Evolutionary conservation across 176 grass and related monocot species (phyloP).

Genomic region (Pontederia paniculata): DNA sequence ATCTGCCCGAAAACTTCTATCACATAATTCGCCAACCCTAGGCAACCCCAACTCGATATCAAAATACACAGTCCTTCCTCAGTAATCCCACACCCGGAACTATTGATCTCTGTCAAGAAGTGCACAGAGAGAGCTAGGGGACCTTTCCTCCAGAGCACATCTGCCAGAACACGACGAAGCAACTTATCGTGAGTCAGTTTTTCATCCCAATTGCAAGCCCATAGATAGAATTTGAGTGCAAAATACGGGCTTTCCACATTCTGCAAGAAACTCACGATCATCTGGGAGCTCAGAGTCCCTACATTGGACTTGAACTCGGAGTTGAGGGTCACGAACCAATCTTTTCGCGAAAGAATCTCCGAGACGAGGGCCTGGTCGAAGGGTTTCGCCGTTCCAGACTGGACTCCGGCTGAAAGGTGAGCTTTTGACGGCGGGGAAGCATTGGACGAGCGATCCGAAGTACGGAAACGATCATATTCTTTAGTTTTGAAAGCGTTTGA

Average conservation of each 20-base stretch:
- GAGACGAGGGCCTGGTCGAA: conserved; percentile 36
- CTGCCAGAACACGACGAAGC: conserved; percentile 40
- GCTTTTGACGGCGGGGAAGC: not conserved
- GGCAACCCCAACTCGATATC: conserved; percentile 54
- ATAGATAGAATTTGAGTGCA: conserved; percentile 59
- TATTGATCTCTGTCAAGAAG: conserved; percentile 45
- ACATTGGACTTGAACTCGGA: conserved; percentile 30
- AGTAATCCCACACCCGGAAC: conserved; percentile 41
- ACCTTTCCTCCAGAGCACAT: conserved; percentile 55
- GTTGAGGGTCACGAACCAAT: conserved; percentile 51
- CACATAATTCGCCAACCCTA: conserved; percentile 59
- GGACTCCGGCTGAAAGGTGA: conserved; percentile 3
- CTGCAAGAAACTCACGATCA: conserved; percentile 37
- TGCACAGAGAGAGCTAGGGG: conserved; percentile 46
- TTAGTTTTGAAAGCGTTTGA: no score
- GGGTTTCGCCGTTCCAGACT: not conserved
- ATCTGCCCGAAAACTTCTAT: conserved; percentile 80
- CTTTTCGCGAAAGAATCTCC: conserved; percentile 28
- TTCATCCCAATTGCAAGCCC: conserved; percentile 48
- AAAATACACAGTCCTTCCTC: conserved; percentile 59
- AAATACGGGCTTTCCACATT: conserved; percentile 26
- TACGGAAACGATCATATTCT: no score
- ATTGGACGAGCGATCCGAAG: no score
- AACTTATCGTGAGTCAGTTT: conserved; percentile 39
- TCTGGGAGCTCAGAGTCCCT: conserved; percentile 23